Percentiles rank a stretch among this genome's conserved stretches.
Conservation (phyloP, 495 filamentous ascomycete genomes). For the Hypomontagnella submonticulosa region DNA sequence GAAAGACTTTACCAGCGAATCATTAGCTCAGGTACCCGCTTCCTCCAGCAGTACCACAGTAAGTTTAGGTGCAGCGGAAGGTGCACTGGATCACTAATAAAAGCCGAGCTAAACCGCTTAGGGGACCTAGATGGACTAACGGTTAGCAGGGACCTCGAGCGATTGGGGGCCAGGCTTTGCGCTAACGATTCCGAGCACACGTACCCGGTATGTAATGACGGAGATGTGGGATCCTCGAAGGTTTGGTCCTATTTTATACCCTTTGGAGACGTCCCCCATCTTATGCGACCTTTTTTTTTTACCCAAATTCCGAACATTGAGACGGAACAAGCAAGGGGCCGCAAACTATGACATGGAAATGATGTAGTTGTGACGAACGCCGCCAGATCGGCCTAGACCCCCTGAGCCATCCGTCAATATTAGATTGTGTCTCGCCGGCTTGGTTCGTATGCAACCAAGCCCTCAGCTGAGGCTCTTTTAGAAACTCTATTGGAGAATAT, state of each 20-base stretch:
- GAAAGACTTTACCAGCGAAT: constrained; percentile 3
- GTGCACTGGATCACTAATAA: constrained; percentile 7
- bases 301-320: not conserved
- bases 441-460: constrained; percentile 33
- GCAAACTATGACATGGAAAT: constrained; percentile 15
- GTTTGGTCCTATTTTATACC: not conserved
- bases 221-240: constrained; percentile 17
- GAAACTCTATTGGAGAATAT: constrained; percentile 38
- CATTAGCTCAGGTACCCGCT: constrained; percentile 1
- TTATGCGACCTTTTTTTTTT: constrained; percentile 2
- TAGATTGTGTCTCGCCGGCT: constrained; percentile 23
- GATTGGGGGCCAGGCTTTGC: constrained; percentile 14
- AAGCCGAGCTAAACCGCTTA: not conserved
- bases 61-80: too few relatives aligned
- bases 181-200: constrained; percentile 32
- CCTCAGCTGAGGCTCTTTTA: constrained; percentile 27
- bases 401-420: constrained; percentile 18
- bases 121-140: not conserved
- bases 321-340: not conserved
- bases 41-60: not conserved
- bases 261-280: not conserved
- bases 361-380: constrained; percentile 31
- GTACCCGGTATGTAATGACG: constrained; percentile 33
- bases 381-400: constrained; percentile 34
- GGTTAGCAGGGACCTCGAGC: constrained; percentile 21